phyloP scores from a whole-genome alignment of 2,329 filamentous ascomycete species.

The Aspergillus sp. region DNA sequence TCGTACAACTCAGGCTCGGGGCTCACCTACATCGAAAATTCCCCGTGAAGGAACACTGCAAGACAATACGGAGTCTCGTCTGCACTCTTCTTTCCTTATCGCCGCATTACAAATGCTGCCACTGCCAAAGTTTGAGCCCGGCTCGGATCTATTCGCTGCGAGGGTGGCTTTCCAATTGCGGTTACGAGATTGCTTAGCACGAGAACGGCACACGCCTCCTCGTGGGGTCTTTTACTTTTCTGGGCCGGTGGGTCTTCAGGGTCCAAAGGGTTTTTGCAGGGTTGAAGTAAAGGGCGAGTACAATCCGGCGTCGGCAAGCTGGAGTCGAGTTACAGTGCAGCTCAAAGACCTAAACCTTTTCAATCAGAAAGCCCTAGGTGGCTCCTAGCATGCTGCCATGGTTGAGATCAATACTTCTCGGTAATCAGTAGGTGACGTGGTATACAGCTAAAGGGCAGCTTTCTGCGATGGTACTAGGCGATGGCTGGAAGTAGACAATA shows the following conservation, averaged over 20 bases:
- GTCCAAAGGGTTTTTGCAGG: conserved; percentile 34
- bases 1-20: conserved; percentile 16
- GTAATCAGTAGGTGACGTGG: neutral
- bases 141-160: conserved; percentile 35
- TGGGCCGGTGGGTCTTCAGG: conserved; percentile 35
- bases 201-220: conserved; percentile 21
- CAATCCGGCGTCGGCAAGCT: conserved; percentile 29
- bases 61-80: conserved; percentile 13
- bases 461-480: neutral
- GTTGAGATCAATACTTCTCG: neutral
- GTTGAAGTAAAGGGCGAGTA: conserved; percentile 39
- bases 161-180: conserved; percentile 32
- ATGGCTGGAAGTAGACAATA: no score
- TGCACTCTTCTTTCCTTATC: conserved; percentile 30
- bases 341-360: conserved; percentile 32
- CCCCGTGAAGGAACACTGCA: conserved; percentile 16
- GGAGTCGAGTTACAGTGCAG: conserved; percentile 30
- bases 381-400: neutral
- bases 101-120: conserved; percentile 35
- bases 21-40: conserved; percentile 12
- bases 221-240: conserved; percentile 35
- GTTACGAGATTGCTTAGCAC: conserved; percentile 24
- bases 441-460: neutral
- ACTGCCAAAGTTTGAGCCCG: conserved; percentile 33
- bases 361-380: conserved; percentile 28